Percentiles rank a stretch among this genome's conserved stretches.
These are phyloP conservation scores for Oryza officinalis DNA, from an alignment of 176 grass and related monocot species.

Conservation along the genomic window DNA sequence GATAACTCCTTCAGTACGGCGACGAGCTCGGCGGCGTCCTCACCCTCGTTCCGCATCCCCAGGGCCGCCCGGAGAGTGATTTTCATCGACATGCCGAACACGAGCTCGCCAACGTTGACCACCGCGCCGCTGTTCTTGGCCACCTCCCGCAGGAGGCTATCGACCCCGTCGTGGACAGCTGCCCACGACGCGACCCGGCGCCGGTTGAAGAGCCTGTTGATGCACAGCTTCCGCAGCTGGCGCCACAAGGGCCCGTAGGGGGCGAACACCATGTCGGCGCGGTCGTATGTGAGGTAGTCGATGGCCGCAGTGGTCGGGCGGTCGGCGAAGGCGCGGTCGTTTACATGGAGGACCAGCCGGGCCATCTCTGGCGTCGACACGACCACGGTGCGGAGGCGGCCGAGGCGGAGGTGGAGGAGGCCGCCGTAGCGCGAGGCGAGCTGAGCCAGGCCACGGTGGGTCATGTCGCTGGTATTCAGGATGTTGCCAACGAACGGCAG, in stretches of 20 bases:
- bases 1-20: constrained; percentile 56
- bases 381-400: constrained; percentile 33
- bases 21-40: neutral
- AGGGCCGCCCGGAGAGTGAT: constrained; percentile 44
- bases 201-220: constrained; percentile 57
- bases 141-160: constrained; percentile 14
- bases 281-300: constrained; percentile 49
- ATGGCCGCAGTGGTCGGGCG: constrained; percentile 45
- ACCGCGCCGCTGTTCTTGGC: constrained; percentile 2
- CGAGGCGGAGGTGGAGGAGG: constrained; percentile 40
- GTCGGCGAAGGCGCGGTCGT: constrained; percentile 50
- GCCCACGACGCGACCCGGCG: constrained; percentile 44
- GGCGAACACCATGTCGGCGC: constrained; percentile 61
- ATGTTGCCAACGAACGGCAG: constrained; percentile 53
- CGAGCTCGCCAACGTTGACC: constrained; percentile 41
- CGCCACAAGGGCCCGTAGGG: constrained; percentile 31
- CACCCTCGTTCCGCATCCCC: no score
- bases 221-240: constrained; percentile 52
- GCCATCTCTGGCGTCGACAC: constrained; percentile 49
- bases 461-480: constrained; percentile 45
- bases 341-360: constrained; percentile 46
- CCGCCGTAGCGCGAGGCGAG: constrained; percentile 46
- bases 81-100: constrained; percentile 49
- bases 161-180: constrained; percentile 42
- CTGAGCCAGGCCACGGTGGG: constrained; percentile 42